A percentile compares a stretch with the other conserved stretches of the same genome.
These are phyloP conservation scores for Excoecaria agallocha DNA, from an alignment of 345 rosid genomes.

Conservation along the genomic window DNA sequence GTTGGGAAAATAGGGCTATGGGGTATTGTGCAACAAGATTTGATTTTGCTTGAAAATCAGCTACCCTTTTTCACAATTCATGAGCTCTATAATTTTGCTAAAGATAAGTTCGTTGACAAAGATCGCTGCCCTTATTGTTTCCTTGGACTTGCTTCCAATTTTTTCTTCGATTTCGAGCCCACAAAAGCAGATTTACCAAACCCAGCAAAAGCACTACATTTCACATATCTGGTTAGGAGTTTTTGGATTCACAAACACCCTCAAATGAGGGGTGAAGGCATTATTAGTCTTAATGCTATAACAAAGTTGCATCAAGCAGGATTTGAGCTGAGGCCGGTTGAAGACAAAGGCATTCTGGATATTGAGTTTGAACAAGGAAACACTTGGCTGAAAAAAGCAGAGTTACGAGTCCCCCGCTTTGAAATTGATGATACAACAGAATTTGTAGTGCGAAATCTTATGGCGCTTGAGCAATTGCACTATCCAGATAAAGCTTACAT, in stretches of 20 bases:
- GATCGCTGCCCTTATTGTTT: background rate
- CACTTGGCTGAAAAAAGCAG: background rate
- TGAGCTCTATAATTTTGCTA: background rate
- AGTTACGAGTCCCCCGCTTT: background rate
- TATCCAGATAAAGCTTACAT: background rate
- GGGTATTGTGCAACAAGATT: background rate
- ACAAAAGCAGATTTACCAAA: background rate
- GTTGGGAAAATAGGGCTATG: slow-evolving; percentile 5
- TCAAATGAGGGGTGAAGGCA: no score
- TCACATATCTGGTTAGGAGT: slow-evolving; percentile 5
- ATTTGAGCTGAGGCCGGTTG: background rate
- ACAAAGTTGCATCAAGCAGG: slow-evolving; percentile 14
- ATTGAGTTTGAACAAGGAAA: background rate
- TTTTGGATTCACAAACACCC: background rate
- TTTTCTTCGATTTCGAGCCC: background rate
- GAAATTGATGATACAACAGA: no score
- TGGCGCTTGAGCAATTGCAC: slow-evolving; percentile 18
- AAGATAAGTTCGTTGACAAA: background rate
- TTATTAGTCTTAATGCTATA: background rate
- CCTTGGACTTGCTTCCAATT: background rate
- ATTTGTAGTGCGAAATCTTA: slow-evolving; percentile 17
- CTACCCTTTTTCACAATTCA: slow-evolving; percentile 8
- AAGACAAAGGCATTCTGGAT: background rate
- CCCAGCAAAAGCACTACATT: background rate
- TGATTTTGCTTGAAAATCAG: no score